Base-by-base conservation (phyloP, 2,329 filamentous ascomycete genomes). In the Hymenoscyphus infarciens region DNA sequence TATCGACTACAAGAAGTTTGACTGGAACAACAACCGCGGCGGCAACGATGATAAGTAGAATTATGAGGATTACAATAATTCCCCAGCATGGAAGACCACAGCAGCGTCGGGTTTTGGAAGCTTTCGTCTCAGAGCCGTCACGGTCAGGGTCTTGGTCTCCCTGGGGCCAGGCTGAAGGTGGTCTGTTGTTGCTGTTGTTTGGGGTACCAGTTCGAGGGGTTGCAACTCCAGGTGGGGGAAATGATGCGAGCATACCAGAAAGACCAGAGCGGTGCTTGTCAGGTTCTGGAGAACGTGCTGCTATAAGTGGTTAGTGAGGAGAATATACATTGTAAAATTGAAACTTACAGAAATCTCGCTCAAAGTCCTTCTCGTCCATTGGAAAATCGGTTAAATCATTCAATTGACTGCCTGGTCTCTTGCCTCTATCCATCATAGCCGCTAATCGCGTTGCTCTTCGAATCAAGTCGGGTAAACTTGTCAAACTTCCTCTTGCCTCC, bases 391-490 rank as follows among this genome's bases (percentile, higher is more conserved):
- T 77, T 15, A 86, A 72, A 22, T 83, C 81, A 52, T 84, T 81
- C 57, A 86, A 77, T 16, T 82, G 80, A 70, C 86, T 88, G 25
- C 79, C 84, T 31, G 86, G 86, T 68, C 86, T 79, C 66, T 80
- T 88, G 13, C 94, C 94, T 67, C 87, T 87, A 71, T 98, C 94
- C 63, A 99, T 87, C 76, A 96, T 92, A 0, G 91, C 86, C 16
- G 93, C 94, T 42, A 98, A 79, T 67, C 86, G 87, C 0, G 94
- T 98, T 11, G 95, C 95, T 69, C 95, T 86, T 71, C 87, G 84
- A 68, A 99, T 98, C 64, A 99, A 79, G 74, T 98, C 95, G 0
- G 93, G 90, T 63, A 99, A 79, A 76, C 93, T 97, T 1, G 95
- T 98, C 66, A 97, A 81, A 74, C 93, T 97, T 3, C 92, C 93